Evolutionary conservation across 345 rosid species (phyloP).

Genomic region (Stellera chamaejasme): DNA sequence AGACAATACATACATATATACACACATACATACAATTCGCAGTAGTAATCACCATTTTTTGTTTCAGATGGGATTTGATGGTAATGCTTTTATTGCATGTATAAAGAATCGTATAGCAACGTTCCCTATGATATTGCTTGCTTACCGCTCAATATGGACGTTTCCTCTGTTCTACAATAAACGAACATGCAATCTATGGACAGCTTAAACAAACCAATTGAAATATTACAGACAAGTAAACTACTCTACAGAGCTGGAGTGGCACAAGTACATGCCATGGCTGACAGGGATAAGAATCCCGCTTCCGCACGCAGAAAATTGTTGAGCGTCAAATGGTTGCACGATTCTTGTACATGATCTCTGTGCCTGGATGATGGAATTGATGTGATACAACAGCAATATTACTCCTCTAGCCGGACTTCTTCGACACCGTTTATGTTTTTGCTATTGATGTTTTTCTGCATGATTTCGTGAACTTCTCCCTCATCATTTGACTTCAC

Average conservation of each 20-base stretch:
- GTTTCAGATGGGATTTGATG: too few species aligned
- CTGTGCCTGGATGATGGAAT: background rate
- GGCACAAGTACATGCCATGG: slow-evolving; percentile 20
- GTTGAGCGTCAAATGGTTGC: too few species aligned
- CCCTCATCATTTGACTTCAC: slow-evolving; percentile 42
- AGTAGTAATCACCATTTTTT: too few species aligned
- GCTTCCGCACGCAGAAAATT: too few species aligned
- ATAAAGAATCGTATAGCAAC: too few species aligned
- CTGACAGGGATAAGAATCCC: background rate
- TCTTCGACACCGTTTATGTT: slow-evolving; percentile 14
- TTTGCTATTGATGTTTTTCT: slow-evolving; percentile 23
- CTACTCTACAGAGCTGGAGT: slow-evolving; percentile 11
- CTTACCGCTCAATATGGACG: too few species aligned
- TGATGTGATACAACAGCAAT: slow-evolving; percentile 4
- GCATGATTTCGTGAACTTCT: slow-evolving; percentile 25
- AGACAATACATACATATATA: too few species aligned
- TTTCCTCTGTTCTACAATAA: slow-evolving; percentile 15
- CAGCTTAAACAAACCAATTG: slow-evolving; percentile 12
- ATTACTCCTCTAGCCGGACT: slow-evolving; percentile 25
- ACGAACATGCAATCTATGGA: slow-evolving; percentile 27
- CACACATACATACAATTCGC: too few species aligned
- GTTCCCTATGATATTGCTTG: too few species aligned
- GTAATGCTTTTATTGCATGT: too few species aligned
- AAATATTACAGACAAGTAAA: slow-evolving; percentile 13
- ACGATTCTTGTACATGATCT: too few species aligned